Evolutionary conservation across 108 stramenopile genomes (phyloP), one percentile per base, ranked within the genome.

Genomic region (Schizochytrium sp.): DNA sequence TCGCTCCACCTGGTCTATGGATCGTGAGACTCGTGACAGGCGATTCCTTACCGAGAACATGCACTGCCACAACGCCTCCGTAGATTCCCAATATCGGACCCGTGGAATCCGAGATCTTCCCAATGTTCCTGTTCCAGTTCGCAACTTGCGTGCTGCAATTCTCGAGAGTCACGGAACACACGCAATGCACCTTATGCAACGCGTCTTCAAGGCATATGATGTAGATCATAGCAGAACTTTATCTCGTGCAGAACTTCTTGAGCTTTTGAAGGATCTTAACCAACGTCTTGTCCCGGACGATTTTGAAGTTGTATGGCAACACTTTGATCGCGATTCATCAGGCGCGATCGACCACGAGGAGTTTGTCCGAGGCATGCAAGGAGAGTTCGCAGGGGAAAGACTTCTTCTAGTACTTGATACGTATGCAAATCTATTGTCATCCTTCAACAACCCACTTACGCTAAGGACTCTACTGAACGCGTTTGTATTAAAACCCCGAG

Each of bases 121-220:
- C 13, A 83, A 83, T 55, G 76, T 83, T 38, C 76, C 76, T 10
- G 76, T 83, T 10, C 53, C 53, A n/a, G 76, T 83, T 5, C 76
- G 53, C 10, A 55, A 83, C n/a, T 53, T 83, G 15, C 76, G 53
- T 38, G 50, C 2, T 10, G 76, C 76, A 0, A 49, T 83, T 28
- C 76, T 83, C 13, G 47, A 83, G 8, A 55, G 50, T 13, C 76
- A 83, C 28, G 76, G 76, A n/a, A 83, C 53, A 10, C 76, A 83
- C 28, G 76, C 76, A 8, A 49, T 83, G 2, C 76, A 83, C 53
- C 76, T 83, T 42, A 28, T 55, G 5, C 10, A 38, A 40, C 47
- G 76, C 13, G 76, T 83, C 47, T 83, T 83, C 76, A 56, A 13
- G 28, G 47, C 50, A 10, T 83, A 83, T 28, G 76, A 83, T 53